These are phyloP conservation scores for Nemania sp. DNA, from an alignment of 2,329 filamentous ascomycete species.

Conservation along the genomic window DNA sequence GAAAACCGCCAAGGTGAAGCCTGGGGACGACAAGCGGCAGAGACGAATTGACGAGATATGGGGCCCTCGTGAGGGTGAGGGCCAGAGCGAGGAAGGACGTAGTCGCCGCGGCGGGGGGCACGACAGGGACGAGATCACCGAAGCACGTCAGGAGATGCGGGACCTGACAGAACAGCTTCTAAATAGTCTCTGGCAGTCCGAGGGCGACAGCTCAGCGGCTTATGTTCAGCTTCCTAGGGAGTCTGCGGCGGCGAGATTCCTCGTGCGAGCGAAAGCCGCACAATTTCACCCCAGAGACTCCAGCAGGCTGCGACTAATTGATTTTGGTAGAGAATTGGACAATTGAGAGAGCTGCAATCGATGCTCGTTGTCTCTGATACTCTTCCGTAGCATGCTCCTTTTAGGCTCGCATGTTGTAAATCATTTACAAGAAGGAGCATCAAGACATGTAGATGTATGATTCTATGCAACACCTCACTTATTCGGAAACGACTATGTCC, in stretches of 20 bases:
- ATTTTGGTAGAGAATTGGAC: slow-evolving; percentile 68
- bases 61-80: slow-evolving; percentile 45
- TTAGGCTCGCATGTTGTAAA: too few relatives aligned
- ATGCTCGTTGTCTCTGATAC: neutral
- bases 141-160: slow-evolving; percentile 61
- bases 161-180: slow-evolving; percentile 64
- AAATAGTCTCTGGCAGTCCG: slow-evolving; percentile 60
- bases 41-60: slow-evolving; percentile 68
- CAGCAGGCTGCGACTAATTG: slow-evolving; percentile 60
- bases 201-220: slow-evolving; percentile 58
- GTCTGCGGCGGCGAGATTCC: slow-evolving; percentile 65
- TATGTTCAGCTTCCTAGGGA: slow-evolving; percentile 65
- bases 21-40: slow-evolving; percentile 58
- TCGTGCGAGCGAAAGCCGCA: slow-evolving; percentile 68
- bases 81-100: slow-evolving; percentile 35
- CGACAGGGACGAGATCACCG: slow-evolving; percentile 52
- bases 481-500: neutral
- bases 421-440: too few relatives aligned
- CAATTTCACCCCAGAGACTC: slow-evolving; percentile 69
- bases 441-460: neutral
- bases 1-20: slow-evolving; percentile 52
- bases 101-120: slow-evolving; percentile 34
- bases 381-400: too few relatives aligned
- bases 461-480: neutral
- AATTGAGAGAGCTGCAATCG: slow-evolving; percentile 42